Base-by-base conservation (phyloP, 2,329 filamentous ascomycete species). In the Talaromyces amestolkiae region DNA sequence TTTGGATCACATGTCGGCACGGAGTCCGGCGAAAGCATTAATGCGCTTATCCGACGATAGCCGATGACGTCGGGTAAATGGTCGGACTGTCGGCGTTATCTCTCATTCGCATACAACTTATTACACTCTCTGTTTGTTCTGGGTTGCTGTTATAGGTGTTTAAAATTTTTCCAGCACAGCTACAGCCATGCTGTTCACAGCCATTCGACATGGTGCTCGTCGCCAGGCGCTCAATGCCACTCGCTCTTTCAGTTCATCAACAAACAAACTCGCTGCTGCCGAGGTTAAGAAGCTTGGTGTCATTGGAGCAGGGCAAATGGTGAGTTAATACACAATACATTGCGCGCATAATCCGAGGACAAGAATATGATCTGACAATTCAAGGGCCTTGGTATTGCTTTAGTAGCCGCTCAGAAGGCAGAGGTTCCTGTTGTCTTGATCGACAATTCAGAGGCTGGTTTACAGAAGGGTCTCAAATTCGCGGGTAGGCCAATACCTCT, bases 301-400 rank as follows among this genome's bases (percentile, higher is more conserved):
- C 59, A 85, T 99, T 74, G 95, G 95, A 70, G 93, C 94, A 62
- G 95, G 95, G 33, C 95, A 98, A 78, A 97, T 98, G 93, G 93
- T 96, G 80, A 74, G 84, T 53, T 58, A 9, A 22, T 13, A 41
- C 31, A 56, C 31, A 33, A 24, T 22, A 5, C 1, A 53, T 43
- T 3, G 15, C 17, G 3, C 15, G 13, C 13, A 43, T 41, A 11
- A n/a, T 6, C 17, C 13, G 24, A n/a, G 1, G 17, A 35, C 7
- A 9, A 15, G 3, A 11, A 11, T 49, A 11, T 31, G 31, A 43
- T 45, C 43, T 56, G 17, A 59, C 6, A n/a, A 59, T 2, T n/a
- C 51, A 72, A 98, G 94, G 95, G 95, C 66, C 83, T 99, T 53
- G 95, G 95, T 66, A 99, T 99, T 77, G 95, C 95, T 60, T 87